phyloP scores from a whole-genome alignment of 805 yeast genomes.

The Naumovozyma baii region DNA sequence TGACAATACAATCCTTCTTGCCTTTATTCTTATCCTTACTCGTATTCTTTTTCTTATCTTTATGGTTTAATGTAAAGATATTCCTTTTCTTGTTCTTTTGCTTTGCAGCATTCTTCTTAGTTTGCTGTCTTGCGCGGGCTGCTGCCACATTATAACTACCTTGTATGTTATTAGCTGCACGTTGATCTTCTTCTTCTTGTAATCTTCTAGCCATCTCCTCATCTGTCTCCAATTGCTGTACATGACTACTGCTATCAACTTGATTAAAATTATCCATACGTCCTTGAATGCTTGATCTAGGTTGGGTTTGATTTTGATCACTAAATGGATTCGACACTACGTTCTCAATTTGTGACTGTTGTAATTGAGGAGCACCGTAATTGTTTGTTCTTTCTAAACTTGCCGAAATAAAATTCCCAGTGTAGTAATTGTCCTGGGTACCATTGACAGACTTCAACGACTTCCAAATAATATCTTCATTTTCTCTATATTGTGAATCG shows the following conservation, averaged over 20 bases:
- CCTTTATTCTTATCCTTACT: neutral
- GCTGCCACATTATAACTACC: constrained; percentile 18
- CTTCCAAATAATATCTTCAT: constrained; percentile 68
- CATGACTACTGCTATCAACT: too few relatives aligned
- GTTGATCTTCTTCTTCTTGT: constrained; percentile 51
- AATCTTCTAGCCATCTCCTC: constrained; percentile 36
- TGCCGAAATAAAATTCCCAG: constrained; percentile 52
- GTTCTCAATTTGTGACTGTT: neutral
- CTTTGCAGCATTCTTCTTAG: constrained; percentile 5
- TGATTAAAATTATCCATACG: too few relatives aligned
- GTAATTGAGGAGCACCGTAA: constrained; percentile 3
- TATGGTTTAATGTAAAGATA: constrained; percentile 3
- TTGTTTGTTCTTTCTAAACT: constrained; percentile 10
- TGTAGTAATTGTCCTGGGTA: constrained; percentile 54
- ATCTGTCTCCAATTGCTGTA: constrained; percentile 27
- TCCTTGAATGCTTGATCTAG: too few relatives aligned
- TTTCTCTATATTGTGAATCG: constrained; percentile 51
- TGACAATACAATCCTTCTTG: constrained; percentile 10
- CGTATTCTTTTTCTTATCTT: constrained; percentile 2
- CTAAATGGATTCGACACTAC: constrained; percentile 18
- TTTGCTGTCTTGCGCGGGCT: constrained; percentile 3
- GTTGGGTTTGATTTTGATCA: constrained; percentile 8
- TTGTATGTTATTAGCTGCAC: constrained; percentile 39
- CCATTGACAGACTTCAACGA: constrained; percentile 61
- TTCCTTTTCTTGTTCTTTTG: constrained; percentile 6